Evolutionary conservation across 129 eudicot species (phyloP).

Genomic region (Artemisia annua): DNA sequence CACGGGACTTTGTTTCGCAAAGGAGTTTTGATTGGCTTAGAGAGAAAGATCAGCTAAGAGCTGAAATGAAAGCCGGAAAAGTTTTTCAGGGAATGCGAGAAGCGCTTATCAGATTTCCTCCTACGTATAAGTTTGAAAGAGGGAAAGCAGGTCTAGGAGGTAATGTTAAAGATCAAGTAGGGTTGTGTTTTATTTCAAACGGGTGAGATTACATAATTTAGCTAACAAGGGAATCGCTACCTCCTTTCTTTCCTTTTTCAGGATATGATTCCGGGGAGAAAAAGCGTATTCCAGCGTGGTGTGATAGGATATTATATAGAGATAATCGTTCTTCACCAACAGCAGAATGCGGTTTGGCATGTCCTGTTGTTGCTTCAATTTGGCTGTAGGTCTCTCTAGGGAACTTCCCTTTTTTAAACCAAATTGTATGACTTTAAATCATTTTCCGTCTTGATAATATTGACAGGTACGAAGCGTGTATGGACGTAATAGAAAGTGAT

Average conservation of each 20-base stretch:
- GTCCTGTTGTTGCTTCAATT: conserved; percentile 83
- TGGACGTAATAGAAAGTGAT: conserved; percentile 97
- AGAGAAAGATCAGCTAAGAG: conserved; percentile 89
- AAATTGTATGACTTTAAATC: neutral
- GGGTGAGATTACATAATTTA: neutral
- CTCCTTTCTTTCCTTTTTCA: conserved; percentile 27
- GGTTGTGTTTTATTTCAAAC: neutral
- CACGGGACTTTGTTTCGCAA: conserved; percentile 97
- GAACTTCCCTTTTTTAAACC: neutral
- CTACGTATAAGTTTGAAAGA: conserved; percentile 92
- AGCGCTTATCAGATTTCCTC: conserved; percentile 85
- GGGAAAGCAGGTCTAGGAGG: conserved; percentile 98
- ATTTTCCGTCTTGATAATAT: neutral
- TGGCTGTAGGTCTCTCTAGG: conserved; percentile 55
- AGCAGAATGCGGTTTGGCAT: conserved; percentile 77
- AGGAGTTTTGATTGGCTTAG: conserved; percentile 97
- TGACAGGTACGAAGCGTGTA: conserved; percentile 83
- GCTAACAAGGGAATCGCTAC: neutral
- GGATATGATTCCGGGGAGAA: conserved; percentile 99
- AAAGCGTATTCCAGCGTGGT: conserved; percentile 99
- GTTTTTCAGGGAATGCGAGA: conserved; percentile 99
- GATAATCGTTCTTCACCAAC: conserved; percentile 63
- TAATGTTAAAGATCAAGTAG: conserved; percentile 21
- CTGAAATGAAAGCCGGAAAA: conserved; percentile 97
- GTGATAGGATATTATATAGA: conserved; percentile 83